These are phyloP conservation scores for Sugiyamaella japonica DNA, from an alignment of 1,139 yeast genomes.

Conservation along the genomic window DNA sequence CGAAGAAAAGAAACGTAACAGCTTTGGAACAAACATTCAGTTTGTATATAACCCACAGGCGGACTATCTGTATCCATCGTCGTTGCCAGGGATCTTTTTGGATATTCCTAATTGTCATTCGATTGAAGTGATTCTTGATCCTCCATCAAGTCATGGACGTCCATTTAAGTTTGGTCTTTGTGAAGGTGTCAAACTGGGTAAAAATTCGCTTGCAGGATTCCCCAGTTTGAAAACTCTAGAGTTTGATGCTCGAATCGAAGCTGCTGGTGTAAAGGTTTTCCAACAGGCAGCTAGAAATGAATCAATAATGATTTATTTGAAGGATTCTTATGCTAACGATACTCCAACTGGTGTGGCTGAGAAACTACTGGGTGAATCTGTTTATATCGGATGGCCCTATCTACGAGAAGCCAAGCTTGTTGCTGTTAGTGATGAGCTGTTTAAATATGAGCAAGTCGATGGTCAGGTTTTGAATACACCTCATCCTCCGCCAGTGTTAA, in stretches of 20 bases:
- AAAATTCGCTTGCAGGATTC: conserved; percentile 79
- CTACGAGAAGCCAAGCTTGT: conserved; percentile 76
- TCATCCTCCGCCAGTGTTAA: conserved; percentile 45
- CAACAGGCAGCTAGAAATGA: conserved; percentile 83
- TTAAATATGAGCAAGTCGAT: conserved; percentile 49
- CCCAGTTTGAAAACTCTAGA: conserved; percentile 77
- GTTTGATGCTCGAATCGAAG: conserved; percentile 53
- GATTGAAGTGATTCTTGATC: conserved; percentile 55
- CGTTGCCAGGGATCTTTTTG: conserved; percentile 73
- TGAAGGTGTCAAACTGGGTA: conserved; percentile 69
- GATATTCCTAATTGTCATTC: conserved; percentile 81
- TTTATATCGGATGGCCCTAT: conserved; percentile 87
- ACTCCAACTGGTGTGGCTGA: conserved; percentile 54
- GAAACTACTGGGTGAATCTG: conserved; percentile 57
- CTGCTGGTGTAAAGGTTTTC: conserved; percentile 72
- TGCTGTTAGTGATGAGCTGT: conserved; percentile 58
- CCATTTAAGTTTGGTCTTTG: conserved; percentile 55
- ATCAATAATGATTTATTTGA: conserved; percentile 67
- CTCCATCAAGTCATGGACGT: conserved; percentile 35
- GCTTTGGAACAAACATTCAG: conserved; percentile 65
- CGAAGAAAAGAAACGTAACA: conserved; percentile 71
- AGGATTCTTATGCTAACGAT: conserved; percentile 55
- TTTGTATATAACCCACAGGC: conserved; percentile 79
- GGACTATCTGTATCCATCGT: conserved; percentile 67
- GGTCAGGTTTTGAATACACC: conserved; percentile 30